Base-by-base conservation (phyloP, 1,284 basidiomycete species). In the Pseudozyma flocculosa region DNA sequence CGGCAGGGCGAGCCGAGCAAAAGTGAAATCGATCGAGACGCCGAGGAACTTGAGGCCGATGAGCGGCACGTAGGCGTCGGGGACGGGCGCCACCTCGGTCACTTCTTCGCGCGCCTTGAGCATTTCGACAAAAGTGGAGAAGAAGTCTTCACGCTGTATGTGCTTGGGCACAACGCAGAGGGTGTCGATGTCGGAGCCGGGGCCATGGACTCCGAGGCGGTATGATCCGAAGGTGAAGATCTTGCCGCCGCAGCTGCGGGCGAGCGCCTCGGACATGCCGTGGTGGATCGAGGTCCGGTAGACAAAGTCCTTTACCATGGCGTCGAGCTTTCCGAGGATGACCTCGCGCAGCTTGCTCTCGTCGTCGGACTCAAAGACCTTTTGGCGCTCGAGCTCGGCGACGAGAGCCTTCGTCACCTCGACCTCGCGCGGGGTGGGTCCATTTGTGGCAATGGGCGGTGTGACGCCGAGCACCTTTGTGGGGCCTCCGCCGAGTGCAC, bases 131-230 rank as follows among this genome's bases (percentile, higher is more conserved):
- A 99, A 95, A 34, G 88, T 84, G 0, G 88, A 86, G 74, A 97
- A 97, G 81, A 98, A 98, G 81, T 98, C 92, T 72, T 96, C 92
- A 61, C 91, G 84, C 61, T 88, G 88, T 50, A 98, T 88, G 79
- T 97, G 92, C 79, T 92, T 91, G 5, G 94, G 94, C 26, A 95
- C 95, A 24, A 98, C 94, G 78, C 92, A 92, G 32, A 99, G 83
- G n/a, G 93, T 97, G 82, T 99, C 94, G 78, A 99, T 97, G 85
- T 98, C 94, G 41, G 88, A 85, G 10, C 92, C 90, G 32, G 95
- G 94, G 14, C 91, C 91, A 79, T 98, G 95, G 15, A 98, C 94
- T 52, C 94, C 94, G 40, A 99, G 82, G 30, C 73, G 69, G 43
- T 75, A 73, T 46, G 92, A 95, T 36, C 95, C 94, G 78, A 96